Evolutionary conservation across 192 early-diverging fungal genomes (phyloP), one percentile per base, ranked within the genome.

Genomic region (Chytriomyces sp.): DNA sequence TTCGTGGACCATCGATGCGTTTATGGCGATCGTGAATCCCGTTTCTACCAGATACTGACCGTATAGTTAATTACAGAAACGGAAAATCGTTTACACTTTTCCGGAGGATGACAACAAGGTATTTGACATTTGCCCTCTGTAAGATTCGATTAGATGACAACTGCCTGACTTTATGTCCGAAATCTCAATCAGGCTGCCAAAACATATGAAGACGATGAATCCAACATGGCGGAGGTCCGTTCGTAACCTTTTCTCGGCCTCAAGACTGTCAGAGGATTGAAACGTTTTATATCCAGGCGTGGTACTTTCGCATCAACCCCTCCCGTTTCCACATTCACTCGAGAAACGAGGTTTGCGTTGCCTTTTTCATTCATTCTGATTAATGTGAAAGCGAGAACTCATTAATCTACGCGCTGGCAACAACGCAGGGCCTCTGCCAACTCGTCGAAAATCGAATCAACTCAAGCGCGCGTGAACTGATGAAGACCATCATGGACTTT

Each of bases 371-470:
- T n/a, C 22, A 39, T 59, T 14, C 44, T 39, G 12, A 59, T 22
- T 39, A 28, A 10, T 39, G 28, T n/a, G 44, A 49, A 49, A 49
- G 12, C 10, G 44, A 49, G n/a, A n/a, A n/a, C n/a, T n/a, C n/a
- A n/a, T n/a, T n/a, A n/a, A n/a, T n/a, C n/a, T n/a, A n/a, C n/a
- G n/a, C n/a, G n/a, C n/a, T n/a, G n/a, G n/a, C n/a, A n/a, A n/a
- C n/a, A n/a, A n/a, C 2, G 14, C 44, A 70, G 75, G 69, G 19
- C n/a, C 17, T 82, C 6, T 59, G 66, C 0, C 25, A 44, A 12
- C 52, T 82, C 22, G 77, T 70, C 5, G 73, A 69, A 58, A 34
- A 32, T n/a, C 72, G 75, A 32, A 54, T 82, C 19, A 82, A 79
- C 41, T 30, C 22, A 5, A 72, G 40, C 4, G 77, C 77, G 2